Evolutionary conservation across 768 basidiomycete species (phyloP).

Genomic region (Suillus bovinus): DNA sequence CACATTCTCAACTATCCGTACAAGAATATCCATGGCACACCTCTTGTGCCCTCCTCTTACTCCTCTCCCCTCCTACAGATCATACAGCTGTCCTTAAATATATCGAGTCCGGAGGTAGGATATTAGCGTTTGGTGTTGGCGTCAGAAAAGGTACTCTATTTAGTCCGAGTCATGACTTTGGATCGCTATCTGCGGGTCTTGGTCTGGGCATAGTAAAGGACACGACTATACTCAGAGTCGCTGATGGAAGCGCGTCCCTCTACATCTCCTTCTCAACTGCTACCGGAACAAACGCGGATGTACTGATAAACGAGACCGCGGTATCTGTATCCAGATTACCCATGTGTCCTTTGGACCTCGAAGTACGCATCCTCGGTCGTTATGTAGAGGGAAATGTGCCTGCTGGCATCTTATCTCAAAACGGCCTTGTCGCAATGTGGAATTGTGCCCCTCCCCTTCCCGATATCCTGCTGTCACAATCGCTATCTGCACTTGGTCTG

Average conservation of each 20-base stretch:
- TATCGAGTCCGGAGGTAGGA: slow-evolving; percentile 67
- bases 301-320: slow-evolving; percentile 12
- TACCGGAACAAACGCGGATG: slow-evolving; percentile 12
- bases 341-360: slow-evolving; percentile 21
- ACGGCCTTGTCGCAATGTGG: slow-evolving; percentile 29
- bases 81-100: slow-evolving; percentile 54
- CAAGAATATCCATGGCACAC: slow-evolving; percentile 75
- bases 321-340: slow-evolving; percentile 13
- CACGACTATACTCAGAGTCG: slow-evolving; percentile 25
- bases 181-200: slow-evolving; percentile 34
- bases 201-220: slow-evolving; percentile 34
- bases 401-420: slow-evolving; percentile 28
- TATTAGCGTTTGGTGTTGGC: slow-evolving; percentile 66
- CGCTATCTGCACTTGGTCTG: slow-evolving; percentile 29
- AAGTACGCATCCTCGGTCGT: slow-evolving; percentile 18
- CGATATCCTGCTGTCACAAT: slow-evolving; percentile 21
- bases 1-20: slow-evolving; percentile 51
- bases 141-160: slow-evolving; percentile 48
- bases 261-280: slow-evolving; percentile 29
- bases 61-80: slow-evolving; percentile 58
- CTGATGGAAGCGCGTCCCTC: slow-evolving; percentile 22
- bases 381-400: slow-evolving; percentile 12
- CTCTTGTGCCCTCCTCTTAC: slow-evolving; percentile 75
- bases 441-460: slow-evolving; percentile 29
- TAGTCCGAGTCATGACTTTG: slow-evolving; percentile 41